phyloP scores from a whole-genome alignment of 805 yeast species.

The Metschnikowia cerradonensis region DNA sequence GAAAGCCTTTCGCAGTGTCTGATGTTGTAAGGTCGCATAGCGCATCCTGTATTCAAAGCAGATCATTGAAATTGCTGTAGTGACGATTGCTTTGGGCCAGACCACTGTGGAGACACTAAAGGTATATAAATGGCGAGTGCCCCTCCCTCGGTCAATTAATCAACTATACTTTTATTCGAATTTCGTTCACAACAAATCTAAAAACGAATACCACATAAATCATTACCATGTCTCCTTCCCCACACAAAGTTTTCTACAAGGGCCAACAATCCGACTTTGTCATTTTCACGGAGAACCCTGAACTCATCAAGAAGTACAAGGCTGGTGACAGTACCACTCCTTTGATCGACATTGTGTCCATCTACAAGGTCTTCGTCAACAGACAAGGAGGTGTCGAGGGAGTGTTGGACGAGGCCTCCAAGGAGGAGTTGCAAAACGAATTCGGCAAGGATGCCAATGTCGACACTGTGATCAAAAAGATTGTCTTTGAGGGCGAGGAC shows the following conservation, averaged over 20 bases:
- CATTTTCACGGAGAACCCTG: conserved; percentile 56
- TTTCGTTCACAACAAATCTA: neutral
- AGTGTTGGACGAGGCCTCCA: conserved; percentile 65
- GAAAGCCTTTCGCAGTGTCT: conserved; percentile 1
- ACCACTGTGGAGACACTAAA: neutral
- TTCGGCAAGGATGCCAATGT: conserved; percentile 52
- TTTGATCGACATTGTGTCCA: conserved; percentile 56
- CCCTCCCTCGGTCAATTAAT: neutral
- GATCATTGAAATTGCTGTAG: conserved; percentile 3
- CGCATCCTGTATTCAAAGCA: conserved; percentile 1
- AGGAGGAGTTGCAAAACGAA: conserved; percentile 58
- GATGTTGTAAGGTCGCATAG: conserved; percentile 4
- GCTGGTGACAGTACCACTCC: conserved; percentile 54
- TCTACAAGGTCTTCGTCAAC: conserved; percentile 61
- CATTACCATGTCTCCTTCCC: conserved; percentile 21
- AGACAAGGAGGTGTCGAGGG: conserved; percentile 71
- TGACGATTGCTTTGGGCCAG: conserved; percentile 5
- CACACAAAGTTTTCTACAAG: conserved; percentile 58
- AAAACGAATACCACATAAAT: neutral
- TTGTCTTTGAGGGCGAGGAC: conserved; percentile 57
- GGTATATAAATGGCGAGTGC: conserved; percentile 3
- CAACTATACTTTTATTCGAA: neutral
- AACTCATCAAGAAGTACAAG: conserved; percentile 44
- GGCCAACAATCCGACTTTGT: conserved; percentile 64
- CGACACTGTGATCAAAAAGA: conserved; percentile 57